These are phyloP conservation scores for Piromyces finnis DNA, from an alignment of 192 early-diverging fungal genomes.

Conservation along the genomic window DNA sequence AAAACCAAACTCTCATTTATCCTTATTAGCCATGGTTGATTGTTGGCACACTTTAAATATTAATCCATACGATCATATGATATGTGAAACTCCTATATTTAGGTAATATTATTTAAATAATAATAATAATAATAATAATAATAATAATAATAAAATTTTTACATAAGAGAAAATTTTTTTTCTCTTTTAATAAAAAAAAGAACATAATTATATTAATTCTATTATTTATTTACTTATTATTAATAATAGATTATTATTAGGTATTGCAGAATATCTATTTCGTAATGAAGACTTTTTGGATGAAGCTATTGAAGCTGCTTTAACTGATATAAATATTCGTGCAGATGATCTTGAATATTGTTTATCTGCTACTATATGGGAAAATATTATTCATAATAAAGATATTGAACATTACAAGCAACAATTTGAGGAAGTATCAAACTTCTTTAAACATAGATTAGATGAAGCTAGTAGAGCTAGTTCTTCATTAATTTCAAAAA, in stretches of 20 bases:
- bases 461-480: slow-evolving; percentile 33
- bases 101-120: not conserved
- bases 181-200: too few species aligned
- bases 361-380: slow-evolving; percentile 82
- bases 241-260: slow-evolving; percentile 9
- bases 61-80: slow-evolving; percentile 84
- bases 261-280: slow-evolving; percentile 87
- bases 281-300: slow-evolving; percentile 63
- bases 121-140: too few species aligned
- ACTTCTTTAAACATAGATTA: slow-evolving; percentile 58
- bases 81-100: slow-evolving; percentile 92
- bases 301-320: slow-evolving; percentile 66
- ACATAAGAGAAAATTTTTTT: too few species aligned
- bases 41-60: slow-evolving; percentile 73
- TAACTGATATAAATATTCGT: slow-evolving; percentile 52
- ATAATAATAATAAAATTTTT: too few species aligned
- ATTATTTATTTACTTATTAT: too few species aligned
- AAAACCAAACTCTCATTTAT: slow-evolving; percentile 76
- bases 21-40: slow-evolving; percentile 81
- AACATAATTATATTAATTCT: too few species aligned
- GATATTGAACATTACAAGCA: slow-evolving; percentile 65
- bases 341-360: slow-evolving; percentile 79
- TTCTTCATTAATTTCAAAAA: slow-evolving; percentile 17
- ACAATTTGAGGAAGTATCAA: slow-evolving; percentile 65
- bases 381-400: slow-evolving; percentile 67